Base-by-base conservation (phyloP, 352 stramenopile species). In the Pythium phragmiticola region DNA sequence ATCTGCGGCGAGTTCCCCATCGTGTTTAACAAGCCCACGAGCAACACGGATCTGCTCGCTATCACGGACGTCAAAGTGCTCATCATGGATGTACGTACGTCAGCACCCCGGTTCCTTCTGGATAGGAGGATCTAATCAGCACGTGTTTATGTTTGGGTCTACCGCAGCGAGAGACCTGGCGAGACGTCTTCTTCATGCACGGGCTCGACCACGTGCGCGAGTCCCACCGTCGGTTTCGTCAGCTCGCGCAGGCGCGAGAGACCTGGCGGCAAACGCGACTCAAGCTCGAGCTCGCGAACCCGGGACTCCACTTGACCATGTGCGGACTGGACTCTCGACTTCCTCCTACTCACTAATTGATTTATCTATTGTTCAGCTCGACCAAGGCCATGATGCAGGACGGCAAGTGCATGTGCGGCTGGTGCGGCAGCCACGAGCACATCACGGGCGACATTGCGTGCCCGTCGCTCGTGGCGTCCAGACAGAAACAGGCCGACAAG, bases 301-400 rank as follows among this genome's bases (percentile, higher is more conserved):
- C 85, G 3, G 74, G 77, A 3, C 70, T 92, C 36, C 74, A 84
- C 23, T 66, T 94, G 13, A 92, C 83, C 7, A 72, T 94, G 85
- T 94, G 73, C 16, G 70, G 0, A 46, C 17, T 21, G 13, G 12
- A 21, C 13, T 49, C n/a, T 30, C 26, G 26, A 30, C 26, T 30
- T 30, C 26, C 26, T 30, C 26, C 26, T 30, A 30, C 4, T 30
- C 26, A 1, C 26, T 30, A 30, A 30, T 51, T 28, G 23, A 30
- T 12, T 42, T 63, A 30, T 11, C 0, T 28, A 23, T 53, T 33
- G 26, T 13, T 21, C 58, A 94, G 85, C 28, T 89, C 85, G 0
- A 92, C 85, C 7, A 89, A 87, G 47, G 74, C 75, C 23, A 92
- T 94, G 85, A 92, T 94, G 85, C 76, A 87, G 62, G 83, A 94